Evolutionary conservation across 495 filamentous ascomycete genomes (phyloP), one percentile per base, ranked within the genome.

Genomic region (Polyplosphaeria fusca): DNA sequence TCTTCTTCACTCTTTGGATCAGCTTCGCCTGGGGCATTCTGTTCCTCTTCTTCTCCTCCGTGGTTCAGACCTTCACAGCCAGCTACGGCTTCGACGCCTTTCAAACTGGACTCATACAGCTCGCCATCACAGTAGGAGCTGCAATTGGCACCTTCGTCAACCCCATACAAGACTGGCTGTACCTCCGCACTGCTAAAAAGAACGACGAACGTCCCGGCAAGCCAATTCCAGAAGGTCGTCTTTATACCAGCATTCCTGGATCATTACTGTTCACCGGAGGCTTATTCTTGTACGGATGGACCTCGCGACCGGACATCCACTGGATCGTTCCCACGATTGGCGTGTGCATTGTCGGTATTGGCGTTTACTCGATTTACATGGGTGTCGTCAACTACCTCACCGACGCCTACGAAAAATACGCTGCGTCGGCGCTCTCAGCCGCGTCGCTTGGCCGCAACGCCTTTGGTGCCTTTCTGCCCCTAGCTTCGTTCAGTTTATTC

Each of bases 81-180:
- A 76, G 73, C 52, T 77, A 75, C 61, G 63, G 58, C 54, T 72
- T 71, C 69, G 52, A 54, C 28, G 67, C 63, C 0, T 48, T 73
- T 7, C 55, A 69, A 5, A 76, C 72, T 0, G 72, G 73, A 0
- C 38, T 70, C 0, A 64, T 75, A 5, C 73, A 75, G 46, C 72
- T 75, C 2, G 74, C 74, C 24, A 75, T 77, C 49, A 70, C 70
- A 0, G 69, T 71, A 4, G 74, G 73, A 5, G 74, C 73, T 0
- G 47, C 75, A 0, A 71, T 77, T 48, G 73, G 73, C 7, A 74
- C 72, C 9, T 16, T 68, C 27, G 25, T 77, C 63, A 93, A 77
- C 54, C 74, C 74, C 0, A 12, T 75, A 13, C 70, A 73, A 46
- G 74, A 75, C 43, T 63, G 57, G 61, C 53, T 74, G 20, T 75